A percentile compares a stretch with the other conserved stretches of the same genome.
These are phyloP conservation scores for Athelia psychrophila DNA, from an alignment of 1,284 basidiomycete species.

Conservation along the genomic window DNA sequence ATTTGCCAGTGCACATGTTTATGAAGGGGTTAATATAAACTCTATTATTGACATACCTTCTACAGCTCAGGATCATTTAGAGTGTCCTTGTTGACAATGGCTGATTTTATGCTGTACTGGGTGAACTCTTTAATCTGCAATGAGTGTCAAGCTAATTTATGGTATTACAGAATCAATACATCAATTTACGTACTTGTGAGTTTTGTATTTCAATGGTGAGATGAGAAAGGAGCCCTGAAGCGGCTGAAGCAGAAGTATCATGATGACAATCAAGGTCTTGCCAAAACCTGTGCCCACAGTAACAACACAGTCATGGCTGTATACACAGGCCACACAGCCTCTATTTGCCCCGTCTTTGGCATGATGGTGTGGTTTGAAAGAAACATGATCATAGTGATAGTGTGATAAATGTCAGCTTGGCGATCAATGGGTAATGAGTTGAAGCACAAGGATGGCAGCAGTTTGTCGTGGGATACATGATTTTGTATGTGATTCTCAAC, in stretches of 20 bases:
- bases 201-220: slow-evolving; percentile 5
- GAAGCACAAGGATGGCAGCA: too few species aligned
- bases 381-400: too few species aligned
- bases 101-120: not conserved
- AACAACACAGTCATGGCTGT: not conserved
- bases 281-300: slow-evolving; percentile 2
- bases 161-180: not conserved
- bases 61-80: slow-evolving; percentile 1
- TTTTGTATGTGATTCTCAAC: too few species aligned
- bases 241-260: slow-evolving; percentile 2
- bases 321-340: not conserved
- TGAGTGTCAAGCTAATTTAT: not conserved
- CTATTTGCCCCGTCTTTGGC: not conserved
- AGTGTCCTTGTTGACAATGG: slow-evolving; percentile 3
- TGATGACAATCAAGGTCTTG: not conserved
- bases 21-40: not conserved
- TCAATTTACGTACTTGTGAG: not conserved
- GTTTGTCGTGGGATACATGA: too few species aligned
- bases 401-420: too few species aligned
- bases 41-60: not conserved
- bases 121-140: slow-evolving; percentile 2
- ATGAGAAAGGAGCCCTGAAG: slow-evolving; percentile 1
- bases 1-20: slow-evolving; percentile 1
- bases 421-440: too few species aligned
- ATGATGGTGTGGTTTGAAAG: too few species aligned